A percentile compares a stretch with the other conserved stretches of the same genome.
phyloP scores from a whole-genome alignment of 345 rosid species.

The Theobroma cacao region DNA sequence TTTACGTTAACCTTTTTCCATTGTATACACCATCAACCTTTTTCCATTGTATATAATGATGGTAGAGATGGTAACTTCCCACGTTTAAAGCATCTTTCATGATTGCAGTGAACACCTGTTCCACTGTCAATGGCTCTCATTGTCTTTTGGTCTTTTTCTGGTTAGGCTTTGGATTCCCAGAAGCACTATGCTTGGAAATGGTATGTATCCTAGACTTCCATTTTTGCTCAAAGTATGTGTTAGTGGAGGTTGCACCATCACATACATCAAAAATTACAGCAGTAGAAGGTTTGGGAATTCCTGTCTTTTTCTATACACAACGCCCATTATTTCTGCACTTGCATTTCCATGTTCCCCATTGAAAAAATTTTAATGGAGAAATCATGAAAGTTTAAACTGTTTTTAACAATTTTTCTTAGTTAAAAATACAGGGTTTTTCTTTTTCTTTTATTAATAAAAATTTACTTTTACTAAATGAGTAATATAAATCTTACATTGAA shows the following conservation, averaged over 20 bases:
- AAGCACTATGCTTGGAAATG: slow-evolving; percentile 1
- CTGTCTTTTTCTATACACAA: background rate
- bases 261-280: background rate
- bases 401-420: too few relatives aligned
- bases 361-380: too few relatives aligned
- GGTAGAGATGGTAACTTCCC: slow-evolving; percentile 4
- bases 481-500: too few relatives aligned
- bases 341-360: too few relatives aligned
- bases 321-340: too few relatives aligned
- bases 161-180: slow-evolving; percentile 16
- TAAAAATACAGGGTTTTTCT: too few relatives aligned
- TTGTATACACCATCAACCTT: too few relatives aligned
- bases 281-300: background rate
- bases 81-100: slow-evolving; percentile 4
- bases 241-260: slow-evolving; percentile 1
- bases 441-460: too few relatives aligned
- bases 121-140: slow-evolving; percentile 11
- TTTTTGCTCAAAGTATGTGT: background rate
- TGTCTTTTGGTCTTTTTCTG: background rate
- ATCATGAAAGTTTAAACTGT: too few relatives aligned
- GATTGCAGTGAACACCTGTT: slow-evolving; percentile 12
- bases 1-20: background rate
- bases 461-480: too few relatives aligned
- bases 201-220: background rate
- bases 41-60: slow-evolving; percentile 3